Evolutionary conservation across 345 rosid species (phyloP).

Genomic region (Raphanus raphanistrum): DNA sequence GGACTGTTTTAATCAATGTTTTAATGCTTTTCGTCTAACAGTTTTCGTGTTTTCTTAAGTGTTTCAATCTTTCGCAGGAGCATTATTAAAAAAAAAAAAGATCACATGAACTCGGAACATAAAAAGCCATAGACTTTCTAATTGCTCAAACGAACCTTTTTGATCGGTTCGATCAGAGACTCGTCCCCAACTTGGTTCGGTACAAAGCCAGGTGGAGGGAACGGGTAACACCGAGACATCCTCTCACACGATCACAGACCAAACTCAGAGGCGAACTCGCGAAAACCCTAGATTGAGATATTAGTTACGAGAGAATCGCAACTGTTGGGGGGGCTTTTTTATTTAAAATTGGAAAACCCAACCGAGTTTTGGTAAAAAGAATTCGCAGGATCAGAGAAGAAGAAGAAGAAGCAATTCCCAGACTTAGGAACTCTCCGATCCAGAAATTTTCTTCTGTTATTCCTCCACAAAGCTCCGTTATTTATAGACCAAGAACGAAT

Average conservation of each 20-base stretch:
- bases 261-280: neutral
- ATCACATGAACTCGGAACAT: slow-evolving; percentile 34
- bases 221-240: slow-evolving; percentile 74
- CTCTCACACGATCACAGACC: slow-evolving; percentile 12
- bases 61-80: slow-evolving; percentile 18
- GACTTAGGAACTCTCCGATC: slow-evolving; percentile 30
- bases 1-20: neutral
- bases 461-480: neutral
- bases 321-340: neutral
- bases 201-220: slow-evolving; percentile 50
- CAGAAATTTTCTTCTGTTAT: neutral
- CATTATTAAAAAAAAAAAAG: neutral
- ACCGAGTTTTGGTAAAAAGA: neutral
- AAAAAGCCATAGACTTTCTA: slow-evolving; percentile 14
- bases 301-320: neutral
- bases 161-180: slow-evolving; percentile 49
- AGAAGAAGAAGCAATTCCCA: slow-evolving; percentile 6
- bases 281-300: slow-evolving; percentile 29
- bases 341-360: neutral
- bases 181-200: slow-evolving; percentile 37
- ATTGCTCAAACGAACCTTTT: slow-evolving; percentile 67
- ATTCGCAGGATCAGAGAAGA: slow-evolving; percentile 10
- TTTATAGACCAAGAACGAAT: slow-evolving; percentile 17
- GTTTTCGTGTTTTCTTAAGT: too few species aligned
- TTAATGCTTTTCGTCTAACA: too few species aligned